These are phyloP conservation scores for Skeletonema grethae DNA, from an alignment of 108 stramenopile genomes.

Conservation along the genomic window DNA sequence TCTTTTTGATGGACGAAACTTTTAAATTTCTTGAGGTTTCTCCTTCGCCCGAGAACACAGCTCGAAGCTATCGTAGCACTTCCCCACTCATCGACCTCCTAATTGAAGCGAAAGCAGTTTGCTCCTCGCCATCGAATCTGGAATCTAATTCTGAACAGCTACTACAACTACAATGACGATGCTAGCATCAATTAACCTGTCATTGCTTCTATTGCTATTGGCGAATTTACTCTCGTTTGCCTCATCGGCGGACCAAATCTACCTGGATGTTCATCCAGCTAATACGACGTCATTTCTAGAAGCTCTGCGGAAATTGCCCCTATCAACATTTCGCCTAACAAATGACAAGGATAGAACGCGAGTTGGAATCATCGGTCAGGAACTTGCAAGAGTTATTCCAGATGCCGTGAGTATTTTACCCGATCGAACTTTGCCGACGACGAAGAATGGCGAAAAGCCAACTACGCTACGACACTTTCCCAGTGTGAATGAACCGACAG, in stretches of 20 bases:
- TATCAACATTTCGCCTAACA: conserved; percentile 36
- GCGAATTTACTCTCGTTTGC: not conserved
- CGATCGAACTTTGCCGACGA: conserved; percentile 48
- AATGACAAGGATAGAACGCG: conserved; percentile 34
- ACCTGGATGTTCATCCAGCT: conserved; percentile 39
- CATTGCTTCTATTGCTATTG: not conserved
- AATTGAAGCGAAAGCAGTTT: too few species aligned
- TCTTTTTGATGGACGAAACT: too few species aligned
- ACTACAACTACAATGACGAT: not conserved
- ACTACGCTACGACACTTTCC: conserved; percentile 29
- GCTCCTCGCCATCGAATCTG: too few species aligned
- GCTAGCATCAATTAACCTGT: not conserved
- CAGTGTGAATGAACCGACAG: conserved; percentile 57
- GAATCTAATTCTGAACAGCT: too few species aligned
- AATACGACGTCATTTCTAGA: conserved; percentile 41
- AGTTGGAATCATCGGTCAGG: conserved; percentile 36
- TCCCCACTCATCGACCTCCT: too few species aligned
- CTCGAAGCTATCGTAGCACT: too few species aligned
- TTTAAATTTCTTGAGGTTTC: too few species aligned
- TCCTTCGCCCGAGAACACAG: too few species aligned
- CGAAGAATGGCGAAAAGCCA: conserved; percentile 19
- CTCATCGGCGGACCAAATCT: conserved; percentile 19
- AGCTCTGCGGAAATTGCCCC: conserved; percentile 26
- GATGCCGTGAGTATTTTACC: conserved; percentile 57
- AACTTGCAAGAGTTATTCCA: conserved; percentile 43